These are phyloP conservation scores for Terana coerulea DNA, from an alignment of 768 basidiomycete species.

Conservation along the genomic window DNA sequence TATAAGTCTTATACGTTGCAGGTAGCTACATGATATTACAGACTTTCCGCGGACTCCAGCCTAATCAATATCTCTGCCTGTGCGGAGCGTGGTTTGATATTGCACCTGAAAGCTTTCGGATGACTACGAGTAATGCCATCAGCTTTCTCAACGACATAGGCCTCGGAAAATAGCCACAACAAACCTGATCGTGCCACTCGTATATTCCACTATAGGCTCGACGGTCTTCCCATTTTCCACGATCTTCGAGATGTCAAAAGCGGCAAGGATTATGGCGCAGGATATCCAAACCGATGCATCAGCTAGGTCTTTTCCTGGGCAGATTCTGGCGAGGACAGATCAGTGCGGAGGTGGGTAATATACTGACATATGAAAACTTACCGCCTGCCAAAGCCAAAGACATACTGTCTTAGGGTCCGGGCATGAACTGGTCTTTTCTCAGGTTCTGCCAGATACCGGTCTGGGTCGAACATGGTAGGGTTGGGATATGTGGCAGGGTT, in stretches of 20 bases:
- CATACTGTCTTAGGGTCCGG: too few relatives aligned
- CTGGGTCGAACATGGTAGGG: constrained; percentile 32
- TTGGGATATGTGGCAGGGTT: constrained; percentile 30
- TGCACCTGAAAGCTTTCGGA: constrained; percentile 15
- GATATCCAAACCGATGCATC: constrained; percentile 27
- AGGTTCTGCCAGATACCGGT: constrained; percentile 23
- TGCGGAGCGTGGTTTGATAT: constrained; percentile 6
- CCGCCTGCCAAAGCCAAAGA: constrained; percentile 31
- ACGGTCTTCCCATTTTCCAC: constrained; percentile 24
- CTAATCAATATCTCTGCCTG: not conserved
- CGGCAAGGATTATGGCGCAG: constrained; percentile 27
- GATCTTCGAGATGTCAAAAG: constrained; percentile 26
- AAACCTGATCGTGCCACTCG: constrained; percentile 24
- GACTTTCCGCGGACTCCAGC: too few relatives aligned
- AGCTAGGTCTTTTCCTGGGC: constrained; percentile 23
- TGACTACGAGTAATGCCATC: constrained; percentile 1
- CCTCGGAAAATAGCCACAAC: not conserved
- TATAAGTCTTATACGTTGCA: too few relatives aligned
- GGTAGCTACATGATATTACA: too few relatives aligned
- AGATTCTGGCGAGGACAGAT: not conserved
- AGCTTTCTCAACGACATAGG: not conserved
- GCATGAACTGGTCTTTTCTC: too few relatives aligned
- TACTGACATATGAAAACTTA: constrained; percentile 6
- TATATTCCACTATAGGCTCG: constrained; percentile 23
- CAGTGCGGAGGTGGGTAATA: not conserved